These are phyloP conservation scores for Colletotrichum lentis DNA, from an alignment of 2,329 filamentous ascomycete species.

Conservation along the genomic window DNA sequence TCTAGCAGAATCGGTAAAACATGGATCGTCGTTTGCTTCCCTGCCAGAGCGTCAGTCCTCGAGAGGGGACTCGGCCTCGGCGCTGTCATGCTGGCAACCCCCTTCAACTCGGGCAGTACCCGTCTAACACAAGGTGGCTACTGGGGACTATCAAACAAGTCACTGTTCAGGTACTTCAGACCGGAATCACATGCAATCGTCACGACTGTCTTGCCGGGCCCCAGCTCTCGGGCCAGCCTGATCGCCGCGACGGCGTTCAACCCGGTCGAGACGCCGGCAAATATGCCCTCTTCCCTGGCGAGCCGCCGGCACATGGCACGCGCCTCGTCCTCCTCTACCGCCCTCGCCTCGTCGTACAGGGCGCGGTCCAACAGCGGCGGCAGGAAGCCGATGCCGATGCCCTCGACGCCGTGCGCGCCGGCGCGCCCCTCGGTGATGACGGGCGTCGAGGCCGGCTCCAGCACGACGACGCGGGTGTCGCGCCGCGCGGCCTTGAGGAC, in stretches of 20 bases:
- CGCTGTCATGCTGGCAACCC: not conserved
- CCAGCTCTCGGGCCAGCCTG: conserved; percentile 18
- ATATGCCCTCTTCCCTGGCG: conserved; percentile 21
- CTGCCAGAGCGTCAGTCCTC: too few relatives aligned
- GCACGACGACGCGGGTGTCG: conserved; percentile 4
- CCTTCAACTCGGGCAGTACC: not conserved
- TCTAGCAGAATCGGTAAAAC: too few relatives aligned
- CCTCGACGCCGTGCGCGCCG: conserved; percentile 18
- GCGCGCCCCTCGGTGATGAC: conserved; percentile 3
- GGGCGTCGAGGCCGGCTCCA: conserved; percentile 19
- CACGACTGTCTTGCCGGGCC: conserved; percentile 13
- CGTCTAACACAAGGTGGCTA: not conserved
- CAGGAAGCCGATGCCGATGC: conserved; percentile 13
- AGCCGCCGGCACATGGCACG: conserved; percentile 25
- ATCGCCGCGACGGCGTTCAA: conserved; percentile 11
- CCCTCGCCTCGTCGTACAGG: conserved; percentile 25
- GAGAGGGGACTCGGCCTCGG: not conserved
- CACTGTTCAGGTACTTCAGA: conserved; percentile 23
- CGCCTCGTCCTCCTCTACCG: conserved; percentile 15
- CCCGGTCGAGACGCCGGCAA: conserved; percentile 9
- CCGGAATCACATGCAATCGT: conserved; percentile 28
- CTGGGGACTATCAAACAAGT: conserved; percentile 35
- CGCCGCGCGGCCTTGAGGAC: not conserved
- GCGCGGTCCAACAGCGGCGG: conserved; percentile 4
- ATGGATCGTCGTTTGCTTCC: too few relatives aligned